These are phyloP conservation scores for Pisolithus sp. DNA, from an alignment of 768 basidiomycete species.

Conservation along the genomic window DNA sequence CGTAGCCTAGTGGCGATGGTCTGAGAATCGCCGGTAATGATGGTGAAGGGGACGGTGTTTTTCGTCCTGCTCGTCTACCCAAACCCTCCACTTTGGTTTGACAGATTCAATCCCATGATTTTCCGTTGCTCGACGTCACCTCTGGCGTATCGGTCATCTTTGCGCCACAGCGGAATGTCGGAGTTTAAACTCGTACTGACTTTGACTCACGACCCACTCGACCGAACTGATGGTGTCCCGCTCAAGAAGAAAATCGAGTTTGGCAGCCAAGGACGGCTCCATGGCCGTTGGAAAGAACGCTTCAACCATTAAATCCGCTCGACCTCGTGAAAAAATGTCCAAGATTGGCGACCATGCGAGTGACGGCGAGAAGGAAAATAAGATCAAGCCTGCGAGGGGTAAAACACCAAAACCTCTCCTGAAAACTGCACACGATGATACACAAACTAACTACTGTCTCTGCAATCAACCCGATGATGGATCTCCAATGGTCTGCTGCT, in stretches of 20 bases:
- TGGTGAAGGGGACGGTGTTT: too few species aligned
- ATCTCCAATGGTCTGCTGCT: constrained; percentile 74
- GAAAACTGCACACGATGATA: constrained; percentile 14
- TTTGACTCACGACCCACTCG: constrained; percentile 16
- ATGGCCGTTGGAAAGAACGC: not conserved
- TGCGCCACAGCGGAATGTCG: constrained; percentile 23
- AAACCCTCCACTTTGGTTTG: too few species aligned
- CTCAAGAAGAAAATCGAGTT: constrained; percentile 36
- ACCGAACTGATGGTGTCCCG: constrained; percentile 38
- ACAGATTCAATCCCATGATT: too few species aligned
- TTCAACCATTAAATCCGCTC: constrained; percentile 1
- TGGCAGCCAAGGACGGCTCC: constrained; percentile 10
- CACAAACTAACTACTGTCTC: constrained; percentile 41
- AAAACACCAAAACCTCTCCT: constrained; percentile 18
- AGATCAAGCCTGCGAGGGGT: constrained; percentile 7
- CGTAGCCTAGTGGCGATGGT: too few species aligned
- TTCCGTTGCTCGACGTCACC: not conserved
- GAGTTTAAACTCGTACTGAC: constrained; percentile 28
- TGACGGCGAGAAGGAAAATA: constrained; percentile 30
- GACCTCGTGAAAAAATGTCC: constrained; percentile 15
- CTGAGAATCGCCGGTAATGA: too few species aligned
- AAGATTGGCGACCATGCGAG: constrained; percentile 15
- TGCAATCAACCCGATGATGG: constrained; percentile 72
- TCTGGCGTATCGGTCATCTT: not conserved
- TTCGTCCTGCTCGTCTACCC: too few species aligned